Base-by-base conservation (phyloP, 2,329 filamentous ascomycete species). In the Cladophialophora chaetospira region DNA sequence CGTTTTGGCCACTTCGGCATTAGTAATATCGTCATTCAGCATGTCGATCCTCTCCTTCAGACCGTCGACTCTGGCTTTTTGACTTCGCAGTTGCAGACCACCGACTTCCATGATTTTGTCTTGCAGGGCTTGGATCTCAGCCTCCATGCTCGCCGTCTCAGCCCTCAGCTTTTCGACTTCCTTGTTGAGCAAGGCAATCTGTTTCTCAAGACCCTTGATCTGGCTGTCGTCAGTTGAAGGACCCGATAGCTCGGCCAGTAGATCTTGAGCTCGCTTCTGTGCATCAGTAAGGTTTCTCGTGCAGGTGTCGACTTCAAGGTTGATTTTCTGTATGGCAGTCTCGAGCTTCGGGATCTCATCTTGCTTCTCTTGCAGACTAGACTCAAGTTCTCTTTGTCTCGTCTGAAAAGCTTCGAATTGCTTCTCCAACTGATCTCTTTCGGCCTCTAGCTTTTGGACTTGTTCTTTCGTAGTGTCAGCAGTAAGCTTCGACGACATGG, bases 31-130 rank as follows among this genome's bases (percentile, higher is more conserved):
- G 63, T 97, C 93, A 50, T 84, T 87, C 58, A 95, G 81, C 10
- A 86, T 84, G 45, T 87, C 79, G 54, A 97, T 91, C 70, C 96
- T 87, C 67, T 91, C 88, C 71, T 95, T 96, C 62, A 95, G 78
- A 5, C 86, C 83, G 70, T 97, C 93, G 29, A 99, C 91, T 77
- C 89, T 95, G 60, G 90, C 86, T 66, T 94, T 92, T 71, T 99
- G 93, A 15, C 87, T 84, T 53, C 94, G 87, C 15, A 99, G 84
- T 74, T 90, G 91, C 68, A 97, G 91, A 73, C 94, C 94, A 69
- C 94, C 94, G 62, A 96, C 88, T 73, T 97, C 88, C 94, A 99
- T 97, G 68, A 99, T 99, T 79, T 92, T 96, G 80, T 94, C 88
- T 70, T 99, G 93, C 1, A 99, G 79, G 17, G 82, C 82, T 74